Conservation (phyloP, 129 eudicot genomes). For the Pittosporum tobira region DNA sequence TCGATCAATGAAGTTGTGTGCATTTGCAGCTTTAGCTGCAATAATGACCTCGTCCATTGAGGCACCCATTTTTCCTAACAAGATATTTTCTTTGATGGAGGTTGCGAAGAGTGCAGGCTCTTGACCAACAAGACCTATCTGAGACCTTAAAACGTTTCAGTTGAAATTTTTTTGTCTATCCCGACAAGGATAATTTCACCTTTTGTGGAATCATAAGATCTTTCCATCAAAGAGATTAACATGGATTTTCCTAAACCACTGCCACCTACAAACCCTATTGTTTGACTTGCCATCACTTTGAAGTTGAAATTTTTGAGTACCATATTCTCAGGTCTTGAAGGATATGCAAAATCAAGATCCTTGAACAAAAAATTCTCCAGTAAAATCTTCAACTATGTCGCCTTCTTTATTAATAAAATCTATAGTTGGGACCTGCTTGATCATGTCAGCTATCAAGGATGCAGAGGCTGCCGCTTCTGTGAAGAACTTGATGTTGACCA, state of each 20-base stretch:
- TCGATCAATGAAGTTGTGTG: slow-evolving; percentile 6
- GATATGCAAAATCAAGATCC: slow-evolving; percentile 9
- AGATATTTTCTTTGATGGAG: slow-evolving; percentile 8
- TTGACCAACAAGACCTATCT: slow-evolving; percentile 9
- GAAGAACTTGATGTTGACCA: slow-evolving; percentile 7
- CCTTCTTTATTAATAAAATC: neutral
- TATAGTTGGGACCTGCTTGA: neutral
- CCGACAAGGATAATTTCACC: slow-evolving; percentile 9
- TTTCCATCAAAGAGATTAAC: slow-evolving; percentile 5
- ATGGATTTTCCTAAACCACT: slow-evolving; percentile 10
- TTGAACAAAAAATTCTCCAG: slow-evolving; percentile 4
- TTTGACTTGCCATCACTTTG: neutral
- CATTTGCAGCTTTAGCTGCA: slow-evolving; percentile 12
- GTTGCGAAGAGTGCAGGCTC: slow-evolving; percentile 14
- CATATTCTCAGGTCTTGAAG: neutral
- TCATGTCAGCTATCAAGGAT: slow-evolving; percentile 1
- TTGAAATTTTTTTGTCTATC: neutral
- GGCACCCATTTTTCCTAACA: slow-evolving; percentile 5
- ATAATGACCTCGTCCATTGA: neutral
- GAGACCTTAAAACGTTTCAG: slow-evolving; percentile 7
- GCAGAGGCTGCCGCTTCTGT: slow-evolving; percentile 8
- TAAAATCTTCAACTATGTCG: neutral
- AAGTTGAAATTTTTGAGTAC: slow-evolving; percentile 6
- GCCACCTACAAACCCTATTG: slow-evolving; percentile 6
- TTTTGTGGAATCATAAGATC: slow-evolving; percentile 3